A percentile compares a stretch with the other conserved stretches of the same genome.
Conservation (phyloP, 495 filamentous ascomycete species). For the Hypoxylon cercidicola region DNA sequence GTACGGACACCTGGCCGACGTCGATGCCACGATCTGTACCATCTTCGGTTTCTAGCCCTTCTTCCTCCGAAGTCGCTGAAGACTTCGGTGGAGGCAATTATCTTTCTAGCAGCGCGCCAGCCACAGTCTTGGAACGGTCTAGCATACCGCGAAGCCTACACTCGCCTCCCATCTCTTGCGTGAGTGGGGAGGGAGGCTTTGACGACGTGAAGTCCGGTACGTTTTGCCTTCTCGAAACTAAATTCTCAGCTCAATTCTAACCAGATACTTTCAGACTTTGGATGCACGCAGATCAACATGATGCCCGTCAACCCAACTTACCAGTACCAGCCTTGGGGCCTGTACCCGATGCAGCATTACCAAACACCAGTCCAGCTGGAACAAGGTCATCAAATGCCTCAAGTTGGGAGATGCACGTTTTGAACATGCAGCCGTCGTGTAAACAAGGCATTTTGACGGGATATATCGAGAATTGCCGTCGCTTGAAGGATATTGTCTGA, state of each 20-base stretch:
- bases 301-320: conserved; percentile 41
- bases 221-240: neutral
- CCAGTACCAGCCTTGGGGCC: conserved; percentile 43
- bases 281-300: conserved; percentile 37
- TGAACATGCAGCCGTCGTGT: conserved; percentile 10
- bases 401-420: conserved; percentile 30
- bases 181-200: conserved; percentile 32
- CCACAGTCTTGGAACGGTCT: conserved; percentile 46
- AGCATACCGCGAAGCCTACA: conserved; percentile 36
- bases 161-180: conserved; percentile 38
- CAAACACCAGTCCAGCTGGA: conserved; percentile 27
- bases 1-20: conserved; percentile 49
- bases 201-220: conserved; percentile 47
- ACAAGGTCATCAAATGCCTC: conserved; percentile 17
- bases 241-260: conserved; percentile 27
- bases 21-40: conserved; percentile 44
- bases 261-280: conserved; percentile 37
- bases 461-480: conserved; percentile 21
- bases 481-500: conserved; percentile 6
- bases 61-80: conserved; percentile 51
- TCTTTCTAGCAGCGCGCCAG: conserved; percentile 51
- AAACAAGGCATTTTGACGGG: conserved; percentile 16
- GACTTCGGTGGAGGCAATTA: conserved; percentile 51
- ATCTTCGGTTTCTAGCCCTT: conserved; percentile 56
- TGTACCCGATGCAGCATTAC: conserved; percentile 42